Conservation (phyloP, 2,329 filamentous ascomycete genomes). For the Blastomyces silverae region DNA sequence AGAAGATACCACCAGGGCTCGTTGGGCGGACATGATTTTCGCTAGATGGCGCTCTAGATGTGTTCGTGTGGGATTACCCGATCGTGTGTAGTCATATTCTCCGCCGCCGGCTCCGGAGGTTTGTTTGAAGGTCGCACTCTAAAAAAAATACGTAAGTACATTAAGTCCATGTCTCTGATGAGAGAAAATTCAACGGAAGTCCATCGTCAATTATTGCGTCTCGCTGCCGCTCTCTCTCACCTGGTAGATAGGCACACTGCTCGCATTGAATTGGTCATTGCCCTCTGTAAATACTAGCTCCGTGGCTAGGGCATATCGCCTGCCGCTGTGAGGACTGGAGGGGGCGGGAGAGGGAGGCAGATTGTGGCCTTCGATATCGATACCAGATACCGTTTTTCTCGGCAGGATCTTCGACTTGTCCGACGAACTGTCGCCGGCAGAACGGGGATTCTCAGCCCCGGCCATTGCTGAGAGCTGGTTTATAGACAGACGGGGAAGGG, state of each 20-base stretch:
- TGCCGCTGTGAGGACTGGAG: slow-evolving; percentile 77
- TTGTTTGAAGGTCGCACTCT: slow-evolving; percentile 97
- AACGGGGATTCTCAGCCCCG: slow-evolving; percentile 12
- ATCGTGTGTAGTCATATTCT: slow-evolving; percentile 98
- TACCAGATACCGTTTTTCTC: slow-evolving; percentile 49
- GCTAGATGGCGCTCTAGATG: slow-evolving; percentile 94
- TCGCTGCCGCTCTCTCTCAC: slow-evolving; percentile 32
- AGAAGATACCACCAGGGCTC: slow-evolving; percentile 86
- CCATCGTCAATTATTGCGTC: background rate
- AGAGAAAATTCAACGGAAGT: too few relatives aligned
- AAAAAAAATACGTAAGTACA: too few relatives aligned
- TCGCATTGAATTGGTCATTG: slow-evolving; percentile 94
- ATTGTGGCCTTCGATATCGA: slow-evolving; percentile 77
- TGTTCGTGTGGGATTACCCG: slow-evolving; percentile 90
- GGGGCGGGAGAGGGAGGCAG: slow-evolving; percentile 87
- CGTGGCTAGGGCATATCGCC: slow-evolving; percentile 87
- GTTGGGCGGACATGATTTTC: slow-evolving; percentile 95
- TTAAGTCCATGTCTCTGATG: too few relatives aligned
- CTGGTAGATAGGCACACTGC: slow-evolving; percentile 95
- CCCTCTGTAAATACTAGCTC: slow-evolving; percentile 95
- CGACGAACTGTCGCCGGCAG: slow-evolving; percentile 9
- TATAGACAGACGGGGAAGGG: background rate
- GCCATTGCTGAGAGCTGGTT: slow-evolving; percentile 19
- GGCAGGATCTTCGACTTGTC: slow-evolving; percentile 15
- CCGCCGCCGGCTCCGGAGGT: slow-evolving; percentile 68